Conservation (phyloP, 371 early-diverging fungal genomes). For the Saksenaea oblongispora region DNA sequence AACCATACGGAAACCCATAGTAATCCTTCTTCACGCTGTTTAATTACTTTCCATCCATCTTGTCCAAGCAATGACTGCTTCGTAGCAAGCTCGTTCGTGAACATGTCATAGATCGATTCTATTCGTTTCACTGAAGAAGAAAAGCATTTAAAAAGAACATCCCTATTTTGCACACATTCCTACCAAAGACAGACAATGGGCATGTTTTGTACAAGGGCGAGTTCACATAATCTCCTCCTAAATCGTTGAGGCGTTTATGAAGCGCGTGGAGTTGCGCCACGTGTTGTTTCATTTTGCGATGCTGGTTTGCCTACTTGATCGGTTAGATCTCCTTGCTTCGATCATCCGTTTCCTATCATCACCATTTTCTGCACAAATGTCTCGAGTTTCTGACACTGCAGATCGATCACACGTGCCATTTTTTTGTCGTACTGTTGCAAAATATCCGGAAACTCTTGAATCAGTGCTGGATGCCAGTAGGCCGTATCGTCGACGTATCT, state of each 20-base stretch:
- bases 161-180: not conserved
- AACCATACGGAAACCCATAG: conserved; percentile 43
- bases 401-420: conserved; percentile 24
- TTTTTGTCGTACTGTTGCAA: conserved; percentile 33
- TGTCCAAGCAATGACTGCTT: conserved; percentile 19
- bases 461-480: conserved; percentile 48
- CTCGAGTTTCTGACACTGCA: conserved; percentile 19
- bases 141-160: not conserved
- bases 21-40: conserved; percentile 37
- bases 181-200: conserved; percentile 34
- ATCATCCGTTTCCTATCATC: not conserved
- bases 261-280: conserved; percentile 20
- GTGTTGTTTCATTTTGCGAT: conserved; percentile 36
- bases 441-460: conserved; percentile 30
- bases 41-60: conserved; percentile 25
- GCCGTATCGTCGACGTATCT: conserved; percentile 47
- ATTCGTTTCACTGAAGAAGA: conserved; percentile 17
- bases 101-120: conserved; percentile 32
- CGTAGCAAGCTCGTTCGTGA: conserved; percentile 23
- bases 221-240: conserved; percentile 13
- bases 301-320: conserved; percentile 30
- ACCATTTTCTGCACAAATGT: conserved; percentile 35
- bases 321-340: not conserved
- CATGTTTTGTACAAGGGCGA: conserved; percentile 39
- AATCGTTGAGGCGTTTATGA: conserved; percentile 14